Base-by-base conservation (phyloP, 2,329 filamentous ascomycete species). In the Shiraia sp. region DNA sequence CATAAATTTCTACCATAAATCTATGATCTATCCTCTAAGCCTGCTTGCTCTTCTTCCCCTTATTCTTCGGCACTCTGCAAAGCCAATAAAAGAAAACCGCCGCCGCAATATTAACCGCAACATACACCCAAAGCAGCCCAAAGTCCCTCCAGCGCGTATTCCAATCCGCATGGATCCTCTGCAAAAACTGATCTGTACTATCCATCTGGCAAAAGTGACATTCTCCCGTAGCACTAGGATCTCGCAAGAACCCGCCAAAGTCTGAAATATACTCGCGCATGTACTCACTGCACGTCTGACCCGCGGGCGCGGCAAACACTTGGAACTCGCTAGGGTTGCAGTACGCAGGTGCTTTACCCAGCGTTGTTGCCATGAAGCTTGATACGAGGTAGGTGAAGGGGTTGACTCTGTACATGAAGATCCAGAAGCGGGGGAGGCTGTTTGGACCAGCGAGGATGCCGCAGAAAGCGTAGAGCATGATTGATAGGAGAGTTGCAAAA, bases 401-500 rank as follows among this genome's bases (percentile, higher is more conserved):
- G 0, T 79, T 82, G 13, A 82, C 73, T 14, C 81, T 76, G 65
- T 88, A 87, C 86, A 90, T 89, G 71, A 88, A 90, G 52, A 82
- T 83, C 87, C 87, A 90, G 72, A 90, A 90, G 0, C 80, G 74
- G 0, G 86, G 86, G 1, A 90, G 72, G 0, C 75, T 74, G 2
- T 64, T 46, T 0, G 82, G 79, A 0, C 76, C 67, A 42, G 84
- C 80, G 31, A 89, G 71, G 4, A 88, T 85, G 56, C 84, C 76
- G 43, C 72, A 57, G 38, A 63, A 64, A 3, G 59, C 48, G n/a
- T 63, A 60, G 65, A 51, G 72, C 65, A 79, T 77, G 25, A 77
- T 74, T 38, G 70, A 82, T 49, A 89, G 80, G 1, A 89, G 69
- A 0, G 58, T 61, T 0, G 75, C 83, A 47, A 86, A 80, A 27